These are phyloP conservation scores for Xylaria cubensis DNA, from an alignment of 495 filamentous ascomycete genomes.

Conservation along the genomic window DNA sequence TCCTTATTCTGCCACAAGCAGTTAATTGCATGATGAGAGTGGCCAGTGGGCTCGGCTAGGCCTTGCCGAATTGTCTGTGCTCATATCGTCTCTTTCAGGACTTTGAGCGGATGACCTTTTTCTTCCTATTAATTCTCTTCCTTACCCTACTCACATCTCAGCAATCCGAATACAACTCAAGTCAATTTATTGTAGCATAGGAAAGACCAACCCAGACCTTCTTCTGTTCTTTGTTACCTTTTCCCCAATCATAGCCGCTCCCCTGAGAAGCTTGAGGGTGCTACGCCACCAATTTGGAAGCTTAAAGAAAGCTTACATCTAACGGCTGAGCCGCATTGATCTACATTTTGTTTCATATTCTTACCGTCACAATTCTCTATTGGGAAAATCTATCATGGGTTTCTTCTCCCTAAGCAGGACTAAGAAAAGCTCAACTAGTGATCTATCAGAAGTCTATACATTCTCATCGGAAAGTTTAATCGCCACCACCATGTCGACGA, in stretches of 20 bases:
- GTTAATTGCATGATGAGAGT: neutral
- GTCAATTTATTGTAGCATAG: neutral
- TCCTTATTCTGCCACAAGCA: constrained; percentile 7
- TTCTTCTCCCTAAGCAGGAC: constrained; percentile 19
- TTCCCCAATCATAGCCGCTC: too few relatives aligned
- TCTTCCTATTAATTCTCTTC: neutral
- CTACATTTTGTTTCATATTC: neutral
- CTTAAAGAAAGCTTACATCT: neutral
- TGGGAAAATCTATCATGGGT: neutral
- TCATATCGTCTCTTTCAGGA: neutral
- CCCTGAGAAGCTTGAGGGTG: neutral
- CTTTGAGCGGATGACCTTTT: neutral
- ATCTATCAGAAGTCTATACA: constrained; percentile 12
- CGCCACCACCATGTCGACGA: constrained; percentile 32
- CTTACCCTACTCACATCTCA: neutral
- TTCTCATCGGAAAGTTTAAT: constrained; percentile 21
- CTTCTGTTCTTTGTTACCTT: neutral
- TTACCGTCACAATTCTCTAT: neutral
- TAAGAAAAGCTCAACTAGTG: constrained; percentile 18
- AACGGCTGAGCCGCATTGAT: constrained; percentile 8
- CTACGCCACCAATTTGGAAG: neutral
- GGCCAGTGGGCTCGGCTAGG: constrained; percentile 12
- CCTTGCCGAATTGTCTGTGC: constrained; percentile 16
- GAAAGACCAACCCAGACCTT: neutral
- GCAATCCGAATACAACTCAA: neutral